Evolutionary conservation across 768 basidiomycete genomes (phyloP).

Genomic region (Russula abietina): DNA sequence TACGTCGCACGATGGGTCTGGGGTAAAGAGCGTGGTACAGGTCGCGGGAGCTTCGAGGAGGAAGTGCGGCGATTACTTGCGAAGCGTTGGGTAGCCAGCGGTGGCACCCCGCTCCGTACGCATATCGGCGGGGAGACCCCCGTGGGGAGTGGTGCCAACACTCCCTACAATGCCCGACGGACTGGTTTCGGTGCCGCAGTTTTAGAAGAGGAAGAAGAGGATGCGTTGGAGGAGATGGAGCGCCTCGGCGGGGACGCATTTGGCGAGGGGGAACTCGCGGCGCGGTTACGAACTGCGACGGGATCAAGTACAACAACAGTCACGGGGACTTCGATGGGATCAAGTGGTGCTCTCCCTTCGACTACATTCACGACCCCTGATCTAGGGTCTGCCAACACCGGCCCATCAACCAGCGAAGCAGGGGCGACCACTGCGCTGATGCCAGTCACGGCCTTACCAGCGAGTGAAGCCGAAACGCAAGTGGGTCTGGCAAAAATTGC

Average conservation of each 20-base stretch:
- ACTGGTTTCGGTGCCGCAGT: slow-evolving; percentile 48
- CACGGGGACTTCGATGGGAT: slow-evolving; percentile 34
- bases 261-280: slow-evolving; percentile 38
- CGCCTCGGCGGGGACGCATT: slow-evolving; percentile 33
- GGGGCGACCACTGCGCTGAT: slow-evolving; percentile 45
- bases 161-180: slow-evolving; percentile 52
- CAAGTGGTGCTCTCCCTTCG: slow-evolving; percentile 32
- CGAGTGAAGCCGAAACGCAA: slow-evolving; percentile 65
- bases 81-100: slow-evolving; percentile 67
- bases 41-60: slow-evolving; percentile 68
- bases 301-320: slow-evolving; percentile 38
- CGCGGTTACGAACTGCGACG: slow-evolving; percentile 52
- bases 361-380: slow-evolving; percentile 63
- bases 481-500: slow-evolving; percentile 77
- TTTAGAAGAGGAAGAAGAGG: slow-evolving; percentile 72
- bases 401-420: slow-evolving; percentile 28
- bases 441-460: slow-evolving; percentile 66
- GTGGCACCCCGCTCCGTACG: slow-evolving; percentile 53
- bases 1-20: slow-evolving; percentile 85
- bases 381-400: slow-evolving; percentile 33
- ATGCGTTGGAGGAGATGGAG: slow-evolving; percentile 59
- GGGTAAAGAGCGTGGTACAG: slow-evolving; percentile 53
- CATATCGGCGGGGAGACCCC: slow-evolving; percentile 40
- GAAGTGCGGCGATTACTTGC: slow-evolving; percentile 65
- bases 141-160: slow-evolving; percentile 61